Conservation (phyloP, 2,329 filamentous ascomycete genomes). For the Aspergillus ustus region DNA sequence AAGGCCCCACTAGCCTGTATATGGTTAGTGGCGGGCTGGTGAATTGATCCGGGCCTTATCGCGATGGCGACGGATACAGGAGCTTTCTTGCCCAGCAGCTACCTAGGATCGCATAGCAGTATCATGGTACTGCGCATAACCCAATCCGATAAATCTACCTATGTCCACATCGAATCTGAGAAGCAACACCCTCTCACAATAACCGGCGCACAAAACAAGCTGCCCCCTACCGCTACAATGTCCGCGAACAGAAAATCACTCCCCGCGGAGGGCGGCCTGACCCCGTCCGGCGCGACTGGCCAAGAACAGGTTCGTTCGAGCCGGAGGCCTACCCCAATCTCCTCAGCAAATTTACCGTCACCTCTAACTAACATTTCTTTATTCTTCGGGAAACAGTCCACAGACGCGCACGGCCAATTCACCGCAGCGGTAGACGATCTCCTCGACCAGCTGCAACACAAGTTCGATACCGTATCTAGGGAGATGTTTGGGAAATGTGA, state of each 20-base stretch:
- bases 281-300: neutral
- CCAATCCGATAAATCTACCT: neutral
- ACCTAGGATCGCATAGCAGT: neutral
- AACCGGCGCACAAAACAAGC: neutral
- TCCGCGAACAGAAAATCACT: slow-evolving; percentile 5
- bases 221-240: neutral
- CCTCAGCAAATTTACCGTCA: neutral
- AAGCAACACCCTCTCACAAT: neutral
- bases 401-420: slow-evolving; percentile 57
- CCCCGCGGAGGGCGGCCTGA: slow-evolving; percentile 1
- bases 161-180: neutral
- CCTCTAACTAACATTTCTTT: neutral
- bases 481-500: slow-evolving; percentile 89
- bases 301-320: neutral
- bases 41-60: slow-evolving; percentile 30
- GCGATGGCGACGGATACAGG: neutral
- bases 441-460: slow-evolving; percentile 79
- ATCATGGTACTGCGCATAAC: neutral
- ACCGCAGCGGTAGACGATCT: slow-evolving; percentile 83
- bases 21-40: slow-evolving; percentile 18
- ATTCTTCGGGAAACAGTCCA: slow-evolving; percentile 18
- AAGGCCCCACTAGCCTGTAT: slow-evolving; percentile 24
- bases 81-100: neutral
- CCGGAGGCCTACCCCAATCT: neutral
- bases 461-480: slow-evolving; percentile 81